phyloP scores from a whole-genome alignment of 345 rosid species.

The Conringia planisiliqua region DNA sequence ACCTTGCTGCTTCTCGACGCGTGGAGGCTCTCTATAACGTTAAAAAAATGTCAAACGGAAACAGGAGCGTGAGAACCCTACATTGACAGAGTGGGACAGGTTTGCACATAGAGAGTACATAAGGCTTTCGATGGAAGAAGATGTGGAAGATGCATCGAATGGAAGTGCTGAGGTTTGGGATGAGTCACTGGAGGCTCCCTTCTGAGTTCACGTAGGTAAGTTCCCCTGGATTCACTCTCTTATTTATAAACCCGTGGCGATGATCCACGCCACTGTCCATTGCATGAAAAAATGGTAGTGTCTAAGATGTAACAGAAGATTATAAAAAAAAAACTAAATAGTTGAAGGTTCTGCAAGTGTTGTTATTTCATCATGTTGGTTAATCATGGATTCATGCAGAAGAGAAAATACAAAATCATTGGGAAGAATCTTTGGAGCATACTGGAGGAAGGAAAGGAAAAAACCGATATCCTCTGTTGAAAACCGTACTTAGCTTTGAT shows the following conservation, averaged over 20 bases:
- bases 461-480: background rate
- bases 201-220: slow-evolving; percentile 54
- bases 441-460: background rate
- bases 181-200: slow-evolving; percentile 95
- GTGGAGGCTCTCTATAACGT: background rate
- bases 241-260: background rate
- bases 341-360: background rate
- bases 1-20: background rate
- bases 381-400: background rate
- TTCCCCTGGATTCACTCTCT: background rate
- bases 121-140: slow-evolving; percentile 97
- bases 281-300: too few relatives aligned
- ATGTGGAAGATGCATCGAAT: slow-evolving; percentile 95
- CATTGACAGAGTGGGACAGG: slow-evolving; percentile 97
- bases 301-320: too few relatives aligned
- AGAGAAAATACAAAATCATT: background rate
- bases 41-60: background rate
- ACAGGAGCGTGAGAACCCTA: slow-evolving; percentile 95
- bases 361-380: background rate
- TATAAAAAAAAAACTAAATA: too few relatives aligned
- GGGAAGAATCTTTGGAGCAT: background rate
- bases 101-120: slow-evolving; percentile 98
- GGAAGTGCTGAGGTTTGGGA: slow-evolving; percentile 99
- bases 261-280: background rate
- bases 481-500: background rate